These are phyloP conservation scores for Colletotrichum orchidophilum DNA, from an alignment of 2,329 filamentous ascomycete species.

Conservation along the genomic window DNA sequence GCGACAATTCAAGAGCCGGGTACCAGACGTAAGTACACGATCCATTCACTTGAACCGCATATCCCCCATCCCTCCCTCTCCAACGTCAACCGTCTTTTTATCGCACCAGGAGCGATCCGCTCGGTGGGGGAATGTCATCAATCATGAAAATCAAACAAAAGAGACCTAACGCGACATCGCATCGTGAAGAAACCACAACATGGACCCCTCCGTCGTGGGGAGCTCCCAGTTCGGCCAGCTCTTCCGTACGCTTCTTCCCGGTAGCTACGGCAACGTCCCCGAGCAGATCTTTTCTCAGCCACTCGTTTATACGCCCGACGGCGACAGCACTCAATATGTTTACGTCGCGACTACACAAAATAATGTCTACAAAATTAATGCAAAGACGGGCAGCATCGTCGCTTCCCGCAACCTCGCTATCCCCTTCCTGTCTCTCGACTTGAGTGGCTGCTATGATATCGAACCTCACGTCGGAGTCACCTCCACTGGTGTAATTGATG, in stretches of 20 bases:
- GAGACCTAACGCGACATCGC: not conserved
- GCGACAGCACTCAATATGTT: slow-evolving; percentile 59
- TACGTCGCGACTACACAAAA: slow-evolving; percentile 67
- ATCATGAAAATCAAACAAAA: not conserved
- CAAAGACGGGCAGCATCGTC: slow-evolving; percentile 62
- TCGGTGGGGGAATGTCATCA: not conserved
- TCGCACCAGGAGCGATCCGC: not conserved
- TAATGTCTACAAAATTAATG: slow-evolving; percentile 65
- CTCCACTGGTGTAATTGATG: slow-evolving; percentile 57
- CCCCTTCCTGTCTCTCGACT: slow-evolving; percentile 59
- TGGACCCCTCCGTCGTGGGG: slow-evolving; percentile 67
- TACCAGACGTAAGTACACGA: slow-evolving; percentile 58
- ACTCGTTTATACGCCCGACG: slow-evolving; percentile 56
- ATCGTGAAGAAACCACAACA: slow-evolving; percentile 62
- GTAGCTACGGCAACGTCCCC: slow-evolving; percentile 56
- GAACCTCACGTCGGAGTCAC: slow-evolving; percentile 57
- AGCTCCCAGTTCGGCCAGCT: slow-evolving; percentile 64
- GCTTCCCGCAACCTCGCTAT: slow-evolving; percentile 56
- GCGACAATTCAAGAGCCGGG: slow-evolving; percentile 62
- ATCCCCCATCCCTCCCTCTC: not conserved
- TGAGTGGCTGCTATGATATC: slow-evolving; percentile 59
- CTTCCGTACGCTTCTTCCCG: slow-evolving; percentile 61
- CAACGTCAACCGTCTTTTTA: not conserved
- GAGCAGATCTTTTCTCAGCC: slow-evolving; percentile 66
- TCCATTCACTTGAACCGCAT: not conserved